Percentiles rank a stretch among this genome's conserved stretches.
phyloP scores from a whole-genome alignment of 2,329 filamentous ascomycete species.

The Cryphonectria japonica region DNA sequence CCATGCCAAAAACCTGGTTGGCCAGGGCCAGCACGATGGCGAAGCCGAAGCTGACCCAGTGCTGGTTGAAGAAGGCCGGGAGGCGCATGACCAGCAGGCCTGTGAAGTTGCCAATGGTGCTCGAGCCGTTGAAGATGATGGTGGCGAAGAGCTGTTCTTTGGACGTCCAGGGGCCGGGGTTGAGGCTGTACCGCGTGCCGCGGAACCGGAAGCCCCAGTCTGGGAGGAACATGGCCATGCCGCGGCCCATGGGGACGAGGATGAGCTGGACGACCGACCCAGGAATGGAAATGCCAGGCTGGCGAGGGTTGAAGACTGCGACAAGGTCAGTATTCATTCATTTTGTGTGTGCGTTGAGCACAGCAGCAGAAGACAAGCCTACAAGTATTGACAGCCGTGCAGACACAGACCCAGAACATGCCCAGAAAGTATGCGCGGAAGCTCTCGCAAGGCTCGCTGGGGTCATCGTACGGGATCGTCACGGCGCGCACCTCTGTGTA shows the following conservation, averaged over 20 bases:
- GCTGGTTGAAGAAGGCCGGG: slow-evolving; percentile 40
- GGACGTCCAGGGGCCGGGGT: slow-evolving; percentile 25
- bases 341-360: not conserved
- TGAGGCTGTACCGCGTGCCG: slow-evolving; percentile 18
- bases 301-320: slow-evolving; percentile 21
- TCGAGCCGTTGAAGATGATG: slow-evolving; percentile 33
- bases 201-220: slow-evolving; percentile 20
- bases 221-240: slow-evolving; percentile 15
- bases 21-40: slow-evolving; percentile 38
- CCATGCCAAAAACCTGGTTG: slow-evolving; percentile 41
- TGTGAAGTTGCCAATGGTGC: slow-evolving; percentile 35
- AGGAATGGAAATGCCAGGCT: slow-evolving; percentile 26
- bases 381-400: slow-evolving; percentile 18
- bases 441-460: slow-evolving; percentile 1
- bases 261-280: slow-evolving; percentile 26
- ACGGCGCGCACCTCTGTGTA: slow-evolving; percentile 25
- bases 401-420: slow-evolving; percentile 13
- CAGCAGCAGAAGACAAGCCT: not conserved
- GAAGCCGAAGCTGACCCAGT: slow-evolving; percentile 38
- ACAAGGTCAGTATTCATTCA: not conserved
- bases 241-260: slow-evolving; percentile 22
- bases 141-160: slow-evolving; percentile 27
- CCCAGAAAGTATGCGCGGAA: slow-evolving; percentile 11
- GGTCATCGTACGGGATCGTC: not conserved
- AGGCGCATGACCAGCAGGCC: slow-evolving; percentile 37